phyloP scores from a whole-genome alignment of 805 yeast genomes.

The Ogataea ramenticola region DNA sequence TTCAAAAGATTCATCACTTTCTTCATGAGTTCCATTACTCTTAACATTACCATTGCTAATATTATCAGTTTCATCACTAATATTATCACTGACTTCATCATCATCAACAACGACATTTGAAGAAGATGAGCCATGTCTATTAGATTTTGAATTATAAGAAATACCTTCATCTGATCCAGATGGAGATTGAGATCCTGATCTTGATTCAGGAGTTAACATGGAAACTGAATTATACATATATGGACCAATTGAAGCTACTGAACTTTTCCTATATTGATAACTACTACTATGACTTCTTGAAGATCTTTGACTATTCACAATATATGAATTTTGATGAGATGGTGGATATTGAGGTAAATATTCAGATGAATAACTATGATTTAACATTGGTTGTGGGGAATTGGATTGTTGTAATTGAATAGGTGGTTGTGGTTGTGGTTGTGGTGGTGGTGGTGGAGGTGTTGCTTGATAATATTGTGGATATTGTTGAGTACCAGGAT shows the following conservation, averaged over 20 bases:
- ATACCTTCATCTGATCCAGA: neutral
- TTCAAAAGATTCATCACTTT: too few relatives aligned
- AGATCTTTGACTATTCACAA: too few relatives aligned
- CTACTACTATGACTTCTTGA: too few relatives aligned
- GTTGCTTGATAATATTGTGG: too few relatives aligned
- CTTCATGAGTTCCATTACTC: neutral
- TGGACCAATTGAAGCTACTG: too few relatives aligned
- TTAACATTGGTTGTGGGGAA: neutral
- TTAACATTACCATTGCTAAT: neutral
- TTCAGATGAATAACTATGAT: neutral
- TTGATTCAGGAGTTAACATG: conserved; percentile 1
- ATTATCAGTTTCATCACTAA: neutral
- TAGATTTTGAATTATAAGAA: neutral
- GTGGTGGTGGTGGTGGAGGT: neutral
- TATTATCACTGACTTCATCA: neutral
- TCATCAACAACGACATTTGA: neutral
- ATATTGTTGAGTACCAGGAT: neutral
- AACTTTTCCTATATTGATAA: too few relatives aligned
- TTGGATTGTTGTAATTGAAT: neutral
- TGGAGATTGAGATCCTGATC: neutral
- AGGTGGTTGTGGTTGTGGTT: too few relatives aligned
- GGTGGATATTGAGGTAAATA: neutral
- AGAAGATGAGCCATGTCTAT: too few relatives aligned
- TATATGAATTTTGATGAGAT: neutral
- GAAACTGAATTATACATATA: too few relatives aligned